Conservation (phyloP, 2,329 filamentous ascomycete genomes). For the Trichoderma citrinoviride region DNA sequence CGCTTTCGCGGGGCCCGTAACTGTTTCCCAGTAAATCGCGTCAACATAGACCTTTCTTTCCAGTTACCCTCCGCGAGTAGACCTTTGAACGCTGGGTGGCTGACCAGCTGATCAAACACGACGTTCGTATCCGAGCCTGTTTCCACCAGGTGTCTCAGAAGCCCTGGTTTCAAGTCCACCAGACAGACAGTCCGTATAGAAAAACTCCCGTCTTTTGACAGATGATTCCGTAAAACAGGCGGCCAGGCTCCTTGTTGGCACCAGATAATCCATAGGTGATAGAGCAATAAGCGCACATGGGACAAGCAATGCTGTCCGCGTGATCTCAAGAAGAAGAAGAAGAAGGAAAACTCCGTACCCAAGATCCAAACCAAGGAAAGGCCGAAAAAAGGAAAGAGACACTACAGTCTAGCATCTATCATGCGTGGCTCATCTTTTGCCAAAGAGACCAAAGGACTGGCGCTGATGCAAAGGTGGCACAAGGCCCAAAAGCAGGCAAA, state of each 20-base stretch:
- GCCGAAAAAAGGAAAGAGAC: background rate
- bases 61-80: background rate
- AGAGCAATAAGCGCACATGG: background rate
- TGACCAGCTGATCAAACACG: background rate
- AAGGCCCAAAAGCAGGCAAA: background rate
- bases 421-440: background rate
- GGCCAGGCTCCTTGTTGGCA: background rate
- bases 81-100: background rate
- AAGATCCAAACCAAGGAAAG: background rate
- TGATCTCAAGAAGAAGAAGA: background rate
- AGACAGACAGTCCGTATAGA: background rate
- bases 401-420: slow-evolving; percentile 12
- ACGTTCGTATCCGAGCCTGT: background rate
- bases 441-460: background rate
- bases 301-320: background rate
- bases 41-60: background rate
- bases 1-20: background rate
- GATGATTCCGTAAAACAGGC: background rate
- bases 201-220: background rate
- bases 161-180: background rate
- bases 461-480: slow-evolving; percentile 6
- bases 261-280: background rate
- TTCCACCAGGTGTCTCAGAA: slow-evolving; percentile 1
- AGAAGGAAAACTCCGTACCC: background rate
- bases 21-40: background rate